These are phyloP conservation scores for Exophiala sp. DNA, from an alignment of 2,329 filamentous ascomycete species.

Conservation along the genomic window DNA sequence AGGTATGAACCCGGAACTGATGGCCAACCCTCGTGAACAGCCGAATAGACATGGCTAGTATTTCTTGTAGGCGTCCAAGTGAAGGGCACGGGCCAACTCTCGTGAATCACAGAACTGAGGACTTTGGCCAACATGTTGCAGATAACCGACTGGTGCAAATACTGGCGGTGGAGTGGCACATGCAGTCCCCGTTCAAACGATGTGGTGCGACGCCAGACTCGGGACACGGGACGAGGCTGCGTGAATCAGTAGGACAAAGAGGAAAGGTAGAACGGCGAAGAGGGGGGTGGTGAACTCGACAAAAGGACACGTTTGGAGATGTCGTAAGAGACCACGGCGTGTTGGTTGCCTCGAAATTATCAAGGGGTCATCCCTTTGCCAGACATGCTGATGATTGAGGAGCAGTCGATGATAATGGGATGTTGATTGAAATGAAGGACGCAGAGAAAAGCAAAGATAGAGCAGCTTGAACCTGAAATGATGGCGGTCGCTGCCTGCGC, in stretches of 20 bases:
- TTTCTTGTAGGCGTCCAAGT: no score
- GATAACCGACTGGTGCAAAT: conserved; percentile 6
- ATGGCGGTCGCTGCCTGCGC: no score
- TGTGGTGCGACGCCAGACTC: conserved; percentile 7
- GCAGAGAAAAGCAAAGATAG: neutral
- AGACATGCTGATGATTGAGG: no score
- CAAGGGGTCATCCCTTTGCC: no score
- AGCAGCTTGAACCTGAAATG: no score
- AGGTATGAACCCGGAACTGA: conserved; percentile 5
- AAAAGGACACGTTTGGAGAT: neutral
- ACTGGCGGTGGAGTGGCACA: conserved; percentile 18
- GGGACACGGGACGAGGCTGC: neutral
- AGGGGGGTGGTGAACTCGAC: neutral
- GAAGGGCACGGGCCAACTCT: no score
- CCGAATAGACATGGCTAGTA: no score
- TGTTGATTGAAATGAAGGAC: no score
- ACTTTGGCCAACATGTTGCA: neutral
- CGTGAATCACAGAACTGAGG: neutral
- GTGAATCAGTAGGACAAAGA: neutral
- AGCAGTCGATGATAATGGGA: no score
- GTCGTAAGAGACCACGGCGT: neutral
- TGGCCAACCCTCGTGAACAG: neutral
- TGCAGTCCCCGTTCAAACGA: conserved; percentile 17
- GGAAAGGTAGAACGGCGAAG: neutral
- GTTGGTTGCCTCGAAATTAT: no score